Evolutionary conservation across 306 rosid species (phyloP), one percentile per base, ranked within the genome.

Genomic region (Corylus americana): DNA sequence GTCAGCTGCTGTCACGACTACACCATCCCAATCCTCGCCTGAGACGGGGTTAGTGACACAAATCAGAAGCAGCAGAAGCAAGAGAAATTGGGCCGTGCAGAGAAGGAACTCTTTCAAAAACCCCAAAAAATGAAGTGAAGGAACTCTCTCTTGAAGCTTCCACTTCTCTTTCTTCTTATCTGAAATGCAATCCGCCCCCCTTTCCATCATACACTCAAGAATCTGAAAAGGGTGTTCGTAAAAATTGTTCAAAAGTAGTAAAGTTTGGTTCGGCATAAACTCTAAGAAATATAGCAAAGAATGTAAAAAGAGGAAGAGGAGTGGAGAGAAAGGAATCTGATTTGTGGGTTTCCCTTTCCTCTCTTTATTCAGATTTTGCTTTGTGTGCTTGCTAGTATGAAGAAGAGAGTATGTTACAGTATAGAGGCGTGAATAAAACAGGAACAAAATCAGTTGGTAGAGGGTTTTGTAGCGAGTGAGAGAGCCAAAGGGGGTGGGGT

Each of bases 21-120:
- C 92, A 8, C 98, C 98, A 51, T 94, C 98, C 96, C 96, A 92
- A 35, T 73, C 85, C 64, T 92, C 86, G 57, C 90, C 31, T 4
- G 74, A 58, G 63, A 70, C 88, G 8, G 87, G 85, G 58, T 82
- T 76, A 17, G 77, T 39, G 62, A 70, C 68, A 70, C 75, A 75
- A 0, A 82, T 22, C 2, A 83, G 79, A 3, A 86, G 70, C 47
- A 79, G 61, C 79, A 86, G 80, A 72, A 85, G 70, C 86, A 81
- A 77, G 8, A 79, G 44, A 2, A 73, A 76, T 1, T 71, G 63
- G 58, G 42, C 45, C 45, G 8, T 20, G 12, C 58, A 78, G 10
- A 79, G 64, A 37, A 55, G 29, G 37, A 50, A 31, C 6, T 49
- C 16, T 54, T 78, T 35, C 45, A 78, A 74, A 48, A 66, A 67